Evolutionary conservation across 139 green algal genomes (phyloP), one percentile per base, ranked within the genome.

Genomic region (Marvania coccoides): DNA sequence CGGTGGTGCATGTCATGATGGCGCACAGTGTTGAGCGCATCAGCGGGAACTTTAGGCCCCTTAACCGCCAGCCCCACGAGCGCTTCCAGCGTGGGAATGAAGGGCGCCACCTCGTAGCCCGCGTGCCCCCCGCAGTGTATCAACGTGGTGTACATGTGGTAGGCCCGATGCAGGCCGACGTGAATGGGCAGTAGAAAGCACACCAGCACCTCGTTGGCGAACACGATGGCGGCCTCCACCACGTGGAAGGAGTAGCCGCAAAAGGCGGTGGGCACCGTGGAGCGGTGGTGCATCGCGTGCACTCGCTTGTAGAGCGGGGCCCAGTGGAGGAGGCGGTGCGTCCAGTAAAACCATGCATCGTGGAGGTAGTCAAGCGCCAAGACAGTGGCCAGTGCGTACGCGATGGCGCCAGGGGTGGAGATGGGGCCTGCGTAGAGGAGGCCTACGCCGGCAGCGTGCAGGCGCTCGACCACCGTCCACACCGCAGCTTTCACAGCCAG

Each of bases 291-390:
- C 23, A 91, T 72, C 65, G 74, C 76, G 73, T 96, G 90, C 2
- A 96, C 65, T 42, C 79, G 72, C 12, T 53, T 47, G 70, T 93
- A 95, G 26, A 96, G 63, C n/a, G 82, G 81, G 38, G 71, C 61
- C 77, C 80, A 90, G 78, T 96, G 90, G 59, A 96, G 81, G 57
- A 90, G 39, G 5, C 87, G 70, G 75, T 96, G 90, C 1, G 87
- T 94, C 81, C 86, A 93, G 77, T 95, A 96, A 75, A 96, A 96
- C 90, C 90, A 96, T 12, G 83, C 45, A 69, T 96, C 90, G 35
- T 96, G 90, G 15, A 93, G 65, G 57, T 83, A 83, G 70, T 96
- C 90, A 47, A 96, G 69, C 8, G 75, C 54, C 0, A 79, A 47
- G 0, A 88, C 46, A 3, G 73, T 77, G 13, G 80, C 15, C 30